Percentiles rank a stretch among this genome's conserved stretches.
phyloP scores from a whole-genome alignment of 345 rosid species.

The Clausena lansium region DNA sequence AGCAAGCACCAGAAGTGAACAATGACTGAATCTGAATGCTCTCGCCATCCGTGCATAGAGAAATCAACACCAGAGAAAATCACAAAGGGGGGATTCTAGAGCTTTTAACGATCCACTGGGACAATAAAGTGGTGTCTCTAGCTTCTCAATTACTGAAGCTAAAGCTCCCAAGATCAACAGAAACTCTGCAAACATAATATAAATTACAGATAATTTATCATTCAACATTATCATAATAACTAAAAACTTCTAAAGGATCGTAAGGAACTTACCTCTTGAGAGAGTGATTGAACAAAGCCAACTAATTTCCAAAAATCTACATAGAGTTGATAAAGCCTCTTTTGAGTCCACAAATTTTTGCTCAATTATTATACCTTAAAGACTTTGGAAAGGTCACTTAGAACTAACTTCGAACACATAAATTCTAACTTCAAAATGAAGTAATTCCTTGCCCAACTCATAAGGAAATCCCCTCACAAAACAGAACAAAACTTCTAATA shows the following conservation, averaged over 20 bases:
- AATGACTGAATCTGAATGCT: constrained; percentile 30
- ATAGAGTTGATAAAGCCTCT: background rate
- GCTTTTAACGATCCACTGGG: background rate
- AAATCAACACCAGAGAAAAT: background rate
- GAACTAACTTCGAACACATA: constrained; percentile 15
- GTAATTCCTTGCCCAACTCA: constrained; percentile 20
- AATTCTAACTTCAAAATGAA: constrained; percentile 26
- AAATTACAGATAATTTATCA: background rate
- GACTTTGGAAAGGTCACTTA: constrained; percentile 8
- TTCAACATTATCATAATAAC: no score
- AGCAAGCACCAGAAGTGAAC: constrained; percentile 33
- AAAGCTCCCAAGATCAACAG: background rate
- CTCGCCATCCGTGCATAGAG: constrained; percentile 38
- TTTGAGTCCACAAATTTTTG: constrained; percentile 18
- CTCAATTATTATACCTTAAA: constrained; percentile 14
- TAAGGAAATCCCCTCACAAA: constrained; percentile 6
- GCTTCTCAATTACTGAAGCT: constrained; percentile 11
- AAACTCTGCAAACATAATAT: constrained; percentile 26
- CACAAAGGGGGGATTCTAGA: background rate
- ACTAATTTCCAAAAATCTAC: background rate
- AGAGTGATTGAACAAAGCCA: background rate
- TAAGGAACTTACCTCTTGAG: constrained; percentile 6
- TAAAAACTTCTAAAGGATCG: background rate
- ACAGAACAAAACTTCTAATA: constrained; percentile 15
- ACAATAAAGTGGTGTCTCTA: background rate